Conservation (phyloP, 2,329 filamentous ascomycete genomes). For the Fusarium tanahbumbuense region DNA sequence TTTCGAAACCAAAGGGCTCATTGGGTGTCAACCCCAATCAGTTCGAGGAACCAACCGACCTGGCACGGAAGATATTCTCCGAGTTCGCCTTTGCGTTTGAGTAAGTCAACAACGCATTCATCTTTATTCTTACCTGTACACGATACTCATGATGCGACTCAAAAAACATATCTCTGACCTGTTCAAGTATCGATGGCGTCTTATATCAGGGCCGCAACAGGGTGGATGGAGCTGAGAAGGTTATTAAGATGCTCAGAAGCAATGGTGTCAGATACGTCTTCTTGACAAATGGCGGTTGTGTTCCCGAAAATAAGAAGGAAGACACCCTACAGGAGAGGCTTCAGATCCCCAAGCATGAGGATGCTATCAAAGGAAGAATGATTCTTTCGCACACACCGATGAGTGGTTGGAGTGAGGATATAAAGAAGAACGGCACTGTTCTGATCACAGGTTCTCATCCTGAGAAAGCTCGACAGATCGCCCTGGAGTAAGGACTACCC, state of each 20-base stretch:
- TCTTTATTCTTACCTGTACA: background rate
- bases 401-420: slow-evolving; percentile 66
- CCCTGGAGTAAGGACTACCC: slow-evolving; percentile 64
- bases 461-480: slow-evolving; percentile 76
- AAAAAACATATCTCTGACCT: slow-evolving; percentile 12
- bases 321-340: slow-evolving; percentile 51
- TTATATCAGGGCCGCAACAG: slow-evolving; percentile 83
- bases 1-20: slow-evolving; percentile 41
- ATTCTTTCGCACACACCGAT: slow-evolving; percentile 91
- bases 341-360: slow-evolving; percentile 47
- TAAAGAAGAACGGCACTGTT: slow-evolving; percentile 63
- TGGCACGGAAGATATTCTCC: slow-evolving; percentile 44
- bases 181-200: slow-evolving; percentile 85
- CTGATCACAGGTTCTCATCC: slow-evolving; percentile 79
- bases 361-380: slow-evolving; percentile 51
- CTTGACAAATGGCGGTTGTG: slow-evolving; percentile 94
- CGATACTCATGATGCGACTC: background rate
- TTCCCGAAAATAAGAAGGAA: slow-evolving; percentile 69
- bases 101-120: slow-evolving; percentile 38
- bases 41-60: slow-evolving; percentile 38
- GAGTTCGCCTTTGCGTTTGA: slow-evolving; percentile 55
- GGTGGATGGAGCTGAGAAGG: slow-evolving; percentile 80
- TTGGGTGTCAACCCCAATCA: slow-evolving; percentile 36
- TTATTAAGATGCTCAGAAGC: slow-evolving; percentile 77
- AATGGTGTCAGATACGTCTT: slow-evolving; percentile 91